Evolutionary conservation across 1,284 basidiomycete species (phyloP).

Genomic region (Agaricales sp.): DNA sequence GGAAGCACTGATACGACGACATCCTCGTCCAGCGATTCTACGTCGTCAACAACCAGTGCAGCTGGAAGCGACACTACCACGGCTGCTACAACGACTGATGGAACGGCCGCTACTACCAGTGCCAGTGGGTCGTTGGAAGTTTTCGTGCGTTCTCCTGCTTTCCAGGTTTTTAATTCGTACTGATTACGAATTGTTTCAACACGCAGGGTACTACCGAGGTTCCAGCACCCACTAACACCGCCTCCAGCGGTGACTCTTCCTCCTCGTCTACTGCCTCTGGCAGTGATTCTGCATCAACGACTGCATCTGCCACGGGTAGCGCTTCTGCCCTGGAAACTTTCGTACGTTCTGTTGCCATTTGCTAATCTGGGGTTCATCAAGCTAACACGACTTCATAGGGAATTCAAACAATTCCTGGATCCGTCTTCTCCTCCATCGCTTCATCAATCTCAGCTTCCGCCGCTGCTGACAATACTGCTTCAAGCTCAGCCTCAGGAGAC

Average conservation of each 20-base stretch:
- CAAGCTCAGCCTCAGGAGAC: conserved; percentile 7
- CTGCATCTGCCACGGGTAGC: not conserved
- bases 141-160: not conserved
- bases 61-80: not conserved
- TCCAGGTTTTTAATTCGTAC: not conserved
- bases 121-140: not conserved
- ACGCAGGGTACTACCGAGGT: not conserved
- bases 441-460: conserved; percentile 5
- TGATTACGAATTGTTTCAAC: no score
- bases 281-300: conserved; percentile 1
- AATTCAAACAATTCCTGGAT: no score
- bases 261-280: conserved; percentile 9
- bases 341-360: no score
- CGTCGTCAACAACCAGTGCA: not conserved
- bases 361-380: no score
- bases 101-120: not conserved
- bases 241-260: conserved; percentile 12
- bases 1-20: conserved; percentile 1
- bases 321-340: not conserved
- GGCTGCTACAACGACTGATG: not conserved
- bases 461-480: conserved; percentile 11
- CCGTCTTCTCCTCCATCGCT: not conserved
- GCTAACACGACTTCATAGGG: no score
- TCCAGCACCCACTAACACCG: conserved; percentile 10
- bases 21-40: conserved; percentile 1